These are phyloP conservation scores for Aspergillus costaricaensis DNA, from an alignment of 2,329 filamentous ascomycete species.

Conservation along the genomic window DNA sequence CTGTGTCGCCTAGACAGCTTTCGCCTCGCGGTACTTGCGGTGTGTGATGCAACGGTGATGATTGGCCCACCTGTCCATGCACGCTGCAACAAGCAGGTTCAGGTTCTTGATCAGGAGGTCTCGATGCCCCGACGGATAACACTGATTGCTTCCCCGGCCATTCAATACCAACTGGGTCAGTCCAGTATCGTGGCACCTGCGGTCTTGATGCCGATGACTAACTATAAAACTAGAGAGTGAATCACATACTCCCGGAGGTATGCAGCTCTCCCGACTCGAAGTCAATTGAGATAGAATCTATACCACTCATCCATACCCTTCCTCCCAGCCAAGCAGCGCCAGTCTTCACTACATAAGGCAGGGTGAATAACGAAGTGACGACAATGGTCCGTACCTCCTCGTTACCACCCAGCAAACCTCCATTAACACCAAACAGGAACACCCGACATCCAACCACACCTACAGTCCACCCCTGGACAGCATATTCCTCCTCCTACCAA, in stretches of 20 bases:
- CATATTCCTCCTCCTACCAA: slow-evolving; percentile 8
- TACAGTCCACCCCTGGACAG: not conserved
- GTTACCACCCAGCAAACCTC: not conserved
- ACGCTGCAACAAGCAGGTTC: not conserved
- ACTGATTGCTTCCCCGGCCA: not conserved
- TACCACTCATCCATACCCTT: not conserved
- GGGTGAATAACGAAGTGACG: not conserved
- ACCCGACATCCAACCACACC: not conserved
- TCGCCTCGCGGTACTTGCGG: slow-evolving; percentile 9
- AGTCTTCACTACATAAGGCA: not conserved
- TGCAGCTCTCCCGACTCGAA: not conserved
- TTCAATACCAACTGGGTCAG: not conserved
- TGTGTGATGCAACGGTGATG: slow-evolving; percentile 18
- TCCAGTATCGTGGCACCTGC: not conserved
- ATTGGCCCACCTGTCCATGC: slow-evolving; percentile 8
- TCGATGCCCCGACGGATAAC: too few relatives aligned
- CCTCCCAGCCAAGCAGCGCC: not conserved
- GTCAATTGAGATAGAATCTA: too few relatives aligned
- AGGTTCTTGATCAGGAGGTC: not conserved
- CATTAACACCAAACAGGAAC: not conserved
- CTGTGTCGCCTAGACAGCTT: slow-evolving; percentile 2
- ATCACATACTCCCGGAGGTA: not conserved
- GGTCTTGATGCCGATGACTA: not conserved
- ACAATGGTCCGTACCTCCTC: not conserved
- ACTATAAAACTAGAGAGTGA: not conserved